Percentiles rank a stretch among this genome's conserved stretches.
Evolutionary conservation across 176 grass and related monocot genomes (phyloP).

Genomic region (Raddia distichophylla): DNA sequence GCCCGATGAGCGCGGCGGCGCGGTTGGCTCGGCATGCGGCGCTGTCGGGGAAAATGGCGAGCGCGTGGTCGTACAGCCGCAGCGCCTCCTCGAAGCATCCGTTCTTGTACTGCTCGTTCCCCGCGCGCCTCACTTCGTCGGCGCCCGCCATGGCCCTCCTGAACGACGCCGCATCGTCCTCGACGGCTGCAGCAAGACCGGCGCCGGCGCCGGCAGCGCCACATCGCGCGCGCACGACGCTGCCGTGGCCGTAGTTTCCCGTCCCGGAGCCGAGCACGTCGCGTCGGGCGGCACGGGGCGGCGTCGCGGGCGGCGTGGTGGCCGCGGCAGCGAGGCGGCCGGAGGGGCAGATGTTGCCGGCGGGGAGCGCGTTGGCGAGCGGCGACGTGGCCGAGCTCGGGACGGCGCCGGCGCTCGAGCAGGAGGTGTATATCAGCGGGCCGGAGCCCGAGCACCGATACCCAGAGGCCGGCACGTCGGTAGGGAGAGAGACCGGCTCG

Average conservation of each 20-base stretch:
- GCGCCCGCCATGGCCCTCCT: constrained; percentile 57
- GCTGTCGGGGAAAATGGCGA: constrained; percentile 78
- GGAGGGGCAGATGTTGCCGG: constrained; percentile 88
- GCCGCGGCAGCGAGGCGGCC: constrained; percentile 52
- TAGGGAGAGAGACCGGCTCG: constrained; percentile 51
- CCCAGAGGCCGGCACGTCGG: constrained; percentile 10
- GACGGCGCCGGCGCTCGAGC: constrained; percentile 29
- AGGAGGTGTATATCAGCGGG: constrained; percentile 67
- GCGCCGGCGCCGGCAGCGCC: not conserved
- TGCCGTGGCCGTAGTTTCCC: constrained; percentile 90
- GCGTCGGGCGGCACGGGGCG: constrained; percentile 46
- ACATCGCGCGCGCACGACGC: constrained; percentile 66
- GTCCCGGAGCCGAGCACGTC: constrained; percentile 91
- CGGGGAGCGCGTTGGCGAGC: constrained; percentile 57
- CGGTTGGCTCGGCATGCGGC: constrained; percentile 81
- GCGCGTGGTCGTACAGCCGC: constrained; percentile 75
- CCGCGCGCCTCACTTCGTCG: constrained; percentile 75
- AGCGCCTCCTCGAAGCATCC: constrained; percentile 72
- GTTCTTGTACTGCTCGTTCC: constrained; percentile 89
- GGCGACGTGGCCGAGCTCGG: constrained; percentile 71
- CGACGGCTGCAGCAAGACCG: not conserved
- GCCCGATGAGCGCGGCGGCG: constrained; percentile 80
- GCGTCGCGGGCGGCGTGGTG: constrained; percentile 48
- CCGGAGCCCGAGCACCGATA: constrained; percentile 80
- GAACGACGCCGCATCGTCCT: constrained; percentile 49